Evolutionary conservation across 306 rosid species (phyloP), one percentile per base, ranked within the genome.

Genomic region (Vigna radiata): DNA sequence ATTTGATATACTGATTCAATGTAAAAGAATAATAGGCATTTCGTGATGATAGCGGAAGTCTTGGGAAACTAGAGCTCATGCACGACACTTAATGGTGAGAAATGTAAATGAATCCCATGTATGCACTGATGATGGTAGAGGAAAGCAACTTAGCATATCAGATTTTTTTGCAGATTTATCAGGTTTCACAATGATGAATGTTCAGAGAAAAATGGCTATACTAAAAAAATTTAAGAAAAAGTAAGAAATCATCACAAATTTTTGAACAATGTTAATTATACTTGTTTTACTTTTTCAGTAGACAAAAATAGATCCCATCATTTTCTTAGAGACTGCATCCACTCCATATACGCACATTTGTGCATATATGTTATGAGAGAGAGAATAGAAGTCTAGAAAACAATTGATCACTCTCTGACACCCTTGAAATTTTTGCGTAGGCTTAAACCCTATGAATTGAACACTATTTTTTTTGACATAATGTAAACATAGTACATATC

Each of bases 271-370:
- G 56, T 64, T 70, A 68, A 79, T 79, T 81, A 54, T 48, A 8
- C 77, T 55, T 73, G 65, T 86, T 63, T 76, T 66, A 70, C 87
- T 86, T 86, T 29, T 87, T 85, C 77, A 73, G 83, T 64, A 67
- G 85, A 87, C 79, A 77, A 82, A 86, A 75, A 73, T 81, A 88
- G 85, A 83, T 84, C 80, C 70, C 89, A 89, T 92, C 93, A 90
- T 91, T 88, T 86, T 84, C 89, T 79, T 80, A 67, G 85, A 89
- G 91, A 89, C 88, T 82, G 87, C 85, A 73, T 83, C 79, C 86
- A 82, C 87, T 76, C 87, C 47, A 15, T 31, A 73, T 54, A 60
- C 59, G 48, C 36, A 61, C 13, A 64, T 23, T 8, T 23, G 65
- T 72, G 36, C 31, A 31, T 5, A 33, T 8, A 29, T 23, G n/a